Percentiles rank a stretch among this genome's conserved stretches.
phyloP scores from a whole-genome alignment of 805 yeast species.

The Wickerhamiella sergipiensis region DNA sequence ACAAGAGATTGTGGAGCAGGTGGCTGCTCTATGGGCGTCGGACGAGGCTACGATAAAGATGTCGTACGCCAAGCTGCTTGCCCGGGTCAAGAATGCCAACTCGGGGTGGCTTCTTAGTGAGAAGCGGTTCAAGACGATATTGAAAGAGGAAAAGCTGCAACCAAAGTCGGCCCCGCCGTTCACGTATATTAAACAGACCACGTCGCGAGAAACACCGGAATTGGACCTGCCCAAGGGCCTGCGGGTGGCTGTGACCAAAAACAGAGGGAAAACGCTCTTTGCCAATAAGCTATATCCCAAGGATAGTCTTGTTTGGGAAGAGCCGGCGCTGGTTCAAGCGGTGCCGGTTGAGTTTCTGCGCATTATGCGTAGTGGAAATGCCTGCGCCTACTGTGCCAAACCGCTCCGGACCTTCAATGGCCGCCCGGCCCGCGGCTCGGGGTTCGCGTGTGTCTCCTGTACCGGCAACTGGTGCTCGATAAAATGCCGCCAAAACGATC shows the following conservation, averaged over 20 bases:
- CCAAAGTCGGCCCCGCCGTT: constrained; percentile 28
- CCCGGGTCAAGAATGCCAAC: constrained; percentile 35
- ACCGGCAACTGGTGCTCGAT: constrained; percentile 58
- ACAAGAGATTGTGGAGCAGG: constrained; percentile 44
- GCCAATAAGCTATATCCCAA: constrained; percentile 34
- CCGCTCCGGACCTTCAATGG: constrained; percentile 26
- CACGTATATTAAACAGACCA: constrained; percentile 41
- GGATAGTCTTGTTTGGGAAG: constrained; percentile 50
- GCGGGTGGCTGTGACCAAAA: constrained; percentile 35
- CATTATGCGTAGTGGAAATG: constrained; percentile 45
- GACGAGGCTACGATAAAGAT: constrained; percentile 50
- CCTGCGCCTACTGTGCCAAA: constrained; percentile 62
- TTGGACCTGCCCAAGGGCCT: constrained; percentile 27
- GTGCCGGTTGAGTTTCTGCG: constrained; percentile 57
- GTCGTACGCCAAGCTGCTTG: constrained; percentile 41
- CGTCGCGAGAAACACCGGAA: constrained; percentile 36
- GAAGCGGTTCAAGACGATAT: constrained; percentile 38
- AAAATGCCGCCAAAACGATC: constrained; percentile 42
- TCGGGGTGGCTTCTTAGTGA: constrained; percentile 53
- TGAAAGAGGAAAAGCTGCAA: constrained; percentile 43
- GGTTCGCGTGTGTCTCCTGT: constrained; percentile 43
- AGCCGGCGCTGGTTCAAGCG: constrained; percentile 43
- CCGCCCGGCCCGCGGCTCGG: constrained; percentile 14
- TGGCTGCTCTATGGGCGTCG: constrained; percentile 53
- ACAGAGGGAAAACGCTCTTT: constrained; percentile 48